A percentile compares a stretch with the other conserved stretches of the same genome.
Evolutionary conservation across 2,329 filamentous ascomycete genomes (phyloP).

Genomic region (Stromatinia cepivora): DNA sequence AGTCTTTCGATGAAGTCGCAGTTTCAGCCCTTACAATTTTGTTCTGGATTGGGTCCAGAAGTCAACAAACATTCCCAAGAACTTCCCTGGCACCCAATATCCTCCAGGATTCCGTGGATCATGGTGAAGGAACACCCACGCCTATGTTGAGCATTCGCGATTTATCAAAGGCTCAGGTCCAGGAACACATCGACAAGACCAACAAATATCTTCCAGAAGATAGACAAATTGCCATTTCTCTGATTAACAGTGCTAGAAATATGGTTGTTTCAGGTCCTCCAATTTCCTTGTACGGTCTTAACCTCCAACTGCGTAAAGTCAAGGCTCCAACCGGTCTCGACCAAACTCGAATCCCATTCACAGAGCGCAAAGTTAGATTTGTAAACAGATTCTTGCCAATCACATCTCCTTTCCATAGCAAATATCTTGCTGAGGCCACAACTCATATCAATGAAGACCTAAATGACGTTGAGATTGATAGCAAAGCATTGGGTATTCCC

Average conservation of each 20-base stretch:
- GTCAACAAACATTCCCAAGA: constrained; percentile 94
- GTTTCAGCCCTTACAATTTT: constrained; percentile 84
- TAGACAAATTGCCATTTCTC: constrained; percentile 89
- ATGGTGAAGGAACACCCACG: constrained; percentile 92
- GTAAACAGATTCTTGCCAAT: constrained; percentile 97
- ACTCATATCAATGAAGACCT: constrained; percentile 84
- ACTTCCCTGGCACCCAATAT: constrained; percentile 90
- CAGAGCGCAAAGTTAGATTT: constrained; percentile 93
- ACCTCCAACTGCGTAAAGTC: constrained; percentile 90
- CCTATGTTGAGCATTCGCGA: constrained; percentile 98
- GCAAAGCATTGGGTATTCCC: constrained; percentile 73
- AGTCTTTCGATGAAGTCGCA: constrained; percentile 79
- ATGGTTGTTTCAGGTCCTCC: constrained; percentile 96
- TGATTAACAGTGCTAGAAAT: constrained; percentile 96
- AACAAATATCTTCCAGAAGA: constrained; percentile 94
- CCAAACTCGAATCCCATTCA: constrained; percentile 91
- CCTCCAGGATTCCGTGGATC: constrained; percentile 88
- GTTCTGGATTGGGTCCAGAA: constrained; percentile 97
- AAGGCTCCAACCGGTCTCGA: constrained; percentile 97
- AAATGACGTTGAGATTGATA: constrained; percentile 75
- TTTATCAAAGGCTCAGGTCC: constrained; percentile 80
- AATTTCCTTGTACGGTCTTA: constrained; percentile 93
- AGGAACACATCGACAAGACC: constrained; percentile 94
- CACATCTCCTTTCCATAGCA: constrained; percentile 97
- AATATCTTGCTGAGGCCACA: constrained; percentile 81